Base-by-base conservation (phyloP, 441 rosid species). In the Populus hybrid region DNA sequence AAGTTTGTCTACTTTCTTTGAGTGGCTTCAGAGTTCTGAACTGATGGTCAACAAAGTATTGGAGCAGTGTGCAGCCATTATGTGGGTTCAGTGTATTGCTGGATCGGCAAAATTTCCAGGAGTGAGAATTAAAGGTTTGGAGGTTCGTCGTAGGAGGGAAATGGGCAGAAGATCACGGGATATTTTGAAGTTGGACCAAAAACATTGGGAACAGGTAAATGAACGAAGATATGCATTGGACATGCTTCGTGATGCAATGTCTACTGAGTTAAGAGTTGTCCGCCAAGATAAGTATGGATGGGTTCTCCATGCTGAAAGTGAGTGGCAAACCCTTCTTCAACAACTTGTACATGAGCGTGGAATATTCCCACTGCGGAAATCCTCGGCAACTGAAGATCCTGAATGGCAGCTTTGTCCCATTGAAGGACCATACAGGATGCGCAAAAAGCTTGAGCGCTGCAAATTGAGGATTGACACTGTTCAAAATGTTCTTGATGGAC, bases 401-500 rank as follows among this genome's bases (percentile, higher is more conserved):
- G 94, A 91, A 76, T 97, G 99, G 99, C 99, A 95, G 92, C 99
- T 97, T 82, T 95, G 99, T 89, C 98, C 98, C 42, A 95, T 97
- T 81, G 99, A 95, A 91, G 99, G 99, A 76, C 99, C 99, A 38
- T 97, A 97, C 84, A 91, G 99, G 86, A 97, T 93, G 99, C 99
- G 99, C 57, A 97, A 97, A 85, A 97, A 94, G 90, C 98, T 97
- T 82, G 99, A 93, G 82, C 93, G 91, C 74, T 90, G 93, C 90
- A 92, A 87, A 79, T 88, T 93, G 84, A 92, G 76, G 85, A 92
- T 95, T 81, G 97, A 94, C 71, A 91, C 97, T 77, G 87, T 97
- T 79, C 97, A 92, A 79, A 90, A 91, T 88, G 97, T 91, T 82
- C 91, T 95, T 78, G 90, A 88, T 78, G 91, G 95, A 54, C 89